Evolutionary conservation across 495 filamentous ascomycete genomes (phyloP).

Genomic region (Terfezia boudieri): DNA sequence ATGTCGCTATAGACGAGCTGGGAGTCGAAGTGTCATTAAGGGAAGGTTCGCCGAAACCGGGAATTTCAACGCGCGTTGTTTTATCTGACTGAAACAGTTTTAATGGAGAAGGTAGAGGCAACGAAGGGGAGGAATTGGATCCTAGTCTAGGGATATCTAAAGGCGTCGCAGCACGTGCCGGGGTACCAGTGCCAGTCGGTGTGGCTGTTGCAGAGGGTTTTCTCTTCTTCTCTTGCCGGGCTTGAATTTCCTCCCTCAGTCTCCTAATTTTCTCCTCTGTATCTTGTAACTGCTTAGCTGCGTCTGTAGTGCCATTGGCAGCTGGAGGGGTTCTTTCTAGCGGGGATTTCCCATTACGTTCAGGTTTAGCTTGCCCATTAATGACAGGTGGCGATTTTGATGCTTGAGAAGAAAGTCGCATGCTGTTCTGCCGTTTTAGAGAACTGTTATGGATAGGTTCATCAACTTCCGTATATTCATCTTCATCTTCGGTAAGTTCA

Average conservation of each 20-base stretch:
- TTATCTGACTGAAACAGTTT: no score
- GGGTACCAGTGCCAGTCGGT: slow-evolving; percentile 19
- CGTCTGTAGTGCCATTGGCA: slow-evolving; percentile 4
- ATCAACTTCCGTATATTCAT: slow-evolving; percentile 20
- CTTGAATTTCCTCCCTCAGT: slow-evolving; percentile 53
- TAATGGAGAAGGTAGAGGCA: no score
- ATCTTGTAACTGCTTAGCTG: slow-evolving; percentile 33
- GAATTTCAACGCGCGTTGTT: no score
- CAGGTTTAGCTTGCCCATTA: slow-evolving; percentile 1
- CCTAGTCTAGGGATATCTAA: slow-evolving; percentile 9
- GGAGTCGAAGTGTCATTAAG: no score
- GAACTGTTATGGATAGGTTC: slow-evolving; percentile 22
- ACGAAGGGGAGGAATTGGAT: no score
- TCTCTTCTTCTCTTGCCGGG: slow-evolving; percentile 47
- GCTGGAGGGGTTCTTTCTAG: slow-evolving; percentile 10
- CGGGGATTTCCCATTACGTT: slow-evolving; percentile 6
- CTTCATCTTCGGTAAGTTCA: slow-evolving; percentile 43
- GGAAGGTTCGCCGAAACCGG: no score
- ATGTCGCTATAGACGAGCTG: no score
- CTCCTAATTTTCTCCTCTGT: slow-evolving; percentile 51
- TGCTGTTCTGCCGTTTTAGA: not conserved
- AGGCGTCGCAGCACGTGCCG: slow-evolving; percentile 14
- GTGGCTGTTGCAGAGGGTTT: slow-evolving; percentile 17
- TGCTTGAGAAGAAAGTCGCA: slow-evolving; percentile 10
- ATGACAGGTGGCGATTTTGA: slow-evolving; percentile 27